phyloP scores from a whole-genome alignment of 495 filamentous ascomycete genomes.

The Daldinia concentrica region DNA sequence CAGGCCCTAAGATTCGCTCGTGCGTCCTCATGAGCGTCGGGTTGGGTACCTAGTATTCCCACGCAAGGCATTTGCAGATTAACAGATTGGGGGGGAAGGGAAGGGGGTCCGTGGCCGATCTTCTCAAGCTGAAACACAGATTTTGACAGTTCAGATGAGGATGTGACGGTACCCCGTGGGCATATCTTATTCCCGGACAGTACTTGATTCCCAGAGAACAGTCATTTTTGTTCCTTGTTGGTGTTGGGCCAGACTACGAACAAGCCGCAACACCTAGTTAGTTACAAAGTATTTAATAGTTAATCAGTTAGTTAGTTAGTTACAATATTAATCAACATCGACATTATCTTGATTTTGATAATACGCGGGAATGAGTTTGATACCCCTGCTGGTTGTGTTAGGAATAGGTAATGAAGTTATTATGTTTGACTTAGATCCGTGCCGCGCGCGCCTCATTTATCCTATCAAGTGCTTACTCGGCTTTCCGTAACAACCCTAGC shows the following conservation, averaged over 20 bases:
- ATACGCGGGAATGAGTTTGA: not conserved
- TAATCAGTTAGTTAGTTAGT: no score
- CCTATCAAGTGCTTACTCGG: not conserved
- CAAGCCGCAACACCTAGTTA: not conserved
- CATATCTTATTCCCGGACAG: slow-evolving; percentile 5
- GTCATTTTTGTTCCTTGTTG: not conserved
- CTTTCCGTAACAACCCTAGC: not conserved
- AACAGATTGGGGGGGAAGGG: slow-evolving; percentile 18
- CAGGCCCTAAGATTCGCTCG: slow-evolving; percentile 26
- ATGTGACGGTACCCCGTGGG: slow-evolving; percentile 7
- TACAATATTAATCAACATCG: not conserved
- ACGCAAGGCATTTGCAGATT: slow-evolving; percentile 29
- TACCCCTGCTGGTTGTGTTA: not conserved
- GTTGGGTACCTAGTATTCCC: slow-evolving; percentile 24
- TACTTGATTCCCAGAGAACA: not conserved
- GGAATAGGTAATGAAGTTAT: not conserved
- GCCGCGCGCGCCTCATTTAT: not conserved
- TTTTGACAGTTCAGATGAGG: slow-evolving; percentile 34
- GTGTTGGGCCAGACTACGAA: not conserved
- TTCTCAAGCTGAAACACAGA: slow-evolving; percentile 36
- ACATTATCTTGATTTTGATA: not conserved
- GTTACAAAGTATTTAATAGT: no score
- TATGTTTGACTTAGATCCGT: not conserved
- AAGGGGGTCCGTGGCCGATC: slow-evolving; percentile 27
- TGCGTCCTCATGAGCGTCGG: slow-evolving; percentile 11